Evolutionary conservation across 495 filamentous ascomycete species (phyloP).

Genomic region (Schizothecium vesticola): DNA sequence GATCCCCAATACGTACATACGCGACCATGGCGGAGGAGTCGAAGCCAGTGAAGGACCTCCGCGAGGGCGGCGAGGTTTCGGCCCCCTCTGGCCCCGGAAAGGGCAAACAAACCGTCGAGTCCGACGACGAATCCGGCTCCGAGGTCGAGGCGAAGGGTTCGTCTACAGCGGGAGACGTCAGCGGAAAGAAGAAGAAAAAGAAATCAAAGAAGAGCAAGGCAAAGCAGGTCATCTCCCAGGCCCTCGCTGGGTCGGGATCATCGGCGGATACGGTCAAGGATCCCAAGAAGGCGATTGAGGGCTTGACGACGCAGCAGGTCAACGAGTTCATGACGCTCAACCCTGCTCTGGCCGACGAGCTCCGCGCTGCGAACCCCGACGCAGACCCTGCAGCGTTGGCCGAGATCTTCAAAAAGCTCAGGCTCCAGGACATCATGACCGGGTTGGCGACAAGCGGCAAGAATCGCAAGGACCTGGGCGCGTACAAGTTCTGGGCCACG

Average conservation of each 20-base stretch:
- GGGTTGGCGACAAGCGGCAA: constrained; percentile 70
- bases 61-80: neutral
- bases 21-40: constrained; percentile 46
- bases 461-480: constrained; percentile 91
- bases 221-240: constrained; percentile 26
- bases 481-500: constrained; percentile 97
- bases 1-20: neutral
- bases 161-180: constrained; percentile 21
- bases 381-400: constrained; percentile 32
- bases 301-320: constrained; percentile 45
- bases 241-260: constrained; percentile 11
- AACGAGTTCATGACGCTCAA: constrained; percentile 54
- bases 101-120: constrained; percentile 26
- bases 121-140: constrained; percentile 34
- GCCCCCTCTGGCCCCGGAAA: constrained; percentile 23
- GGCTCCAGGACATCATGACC: constrained; percentile 73
- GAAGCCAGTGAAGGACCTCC: constrained; percentile 30
- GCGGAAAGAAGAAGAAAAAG: constrained; percentile 49
- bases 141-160: constrained; percentile 23
- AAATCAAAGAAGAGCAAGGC: constrained; percentile 46
- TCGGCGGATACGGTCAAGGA: constrained; percentile 13
- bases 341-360: constrained; percentile 55
- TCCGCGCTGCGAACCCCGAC: constrained; percentile 27
- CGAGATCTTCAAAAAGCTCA: constrained; percentile 65
- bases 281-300: constrained; percentile 38